Evolutionary conservation across 257 asterid species (phyloP), one percentile per base, ranked within the genome.

Genomic region (Echium plantagineum): DNA sequence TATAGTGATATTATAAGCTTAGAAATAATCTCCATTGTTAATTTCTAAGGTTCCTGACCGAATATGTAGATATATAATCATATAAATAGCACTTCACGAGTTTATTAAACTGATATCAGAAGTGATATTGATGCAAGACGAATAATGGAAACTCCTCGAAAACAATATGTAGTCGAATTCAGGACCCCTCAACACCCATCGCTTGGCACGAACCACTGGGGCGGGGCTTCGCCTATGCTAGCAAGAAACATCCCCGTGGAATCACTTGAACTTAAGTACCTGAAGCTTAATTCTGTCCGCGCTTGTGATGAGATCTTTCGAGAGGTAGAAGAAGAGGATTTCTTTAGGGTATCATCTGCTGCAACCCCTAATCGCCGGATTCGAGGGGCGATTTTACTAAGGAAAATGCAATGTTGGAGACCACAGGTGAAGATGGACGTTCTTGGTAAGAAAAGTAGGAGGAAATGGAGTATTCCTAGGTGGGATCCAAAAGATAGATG

Each of bases 121-220:
- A 42, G 7, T 35, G 46, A 35, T 35, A 42, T 10, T 42, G 49
- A 12, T 15, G 13, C 4, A 13, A 42, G 47, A 35, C 8, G 16
- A 42, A 42, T 13, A 10, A 42, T 10, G 49, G 17, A 42, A 13
- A 42, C 13, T 17, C 12, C 17, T 42, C 16, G 10, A 12, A 42
- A 13, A 10, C 5, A 12, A 42, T 10, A 10, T 12, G 16, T 12
- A 42, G 17, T 42, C 16, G 82, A 85, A 56, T 83, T 87, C 54
- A 75, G 94, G 68, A 80, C 96, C 6, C 96, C 96, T 1, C 87
- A 85, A 17, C 94, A 85, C 70, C 89, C 91, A 49, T 71, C 79
- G 13, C 46, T 56, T 3, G 84, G 91, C 42, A 77, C 75, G 19
- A 85, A 87, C 69, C 79, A 72, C 13, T 85, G 96, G 96, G 96